Percentiles rank a stretch among this genome's conserved stretches.
Conservation (phyloP, 345 rosid genomes). For the Geranium rotundifolium region DNA sequence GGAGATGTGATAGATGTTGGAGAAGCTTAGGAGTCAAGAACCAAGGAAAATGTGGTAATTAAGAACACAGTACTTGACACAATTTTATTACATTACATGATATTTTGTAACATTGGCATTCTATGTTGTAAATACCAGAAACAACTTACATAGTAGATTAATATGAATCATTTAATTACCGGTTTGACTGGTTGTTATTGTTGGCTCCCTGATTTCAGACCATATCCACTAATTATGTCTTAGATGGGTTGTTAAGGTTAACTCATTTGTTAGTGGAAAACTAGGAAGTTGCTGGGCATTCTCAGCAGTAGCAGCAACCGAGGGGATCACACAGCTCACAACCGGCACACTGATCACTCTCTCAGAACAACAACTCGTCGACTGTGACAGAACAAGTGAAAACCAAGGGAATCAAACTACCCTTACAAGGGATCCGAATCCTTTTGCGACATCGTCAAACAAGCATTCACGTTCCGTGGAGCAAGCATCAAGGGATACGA, state of each 20-base stretch:
- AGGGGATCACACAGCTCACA: constrained; percentile 23
- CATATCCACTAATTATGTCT: not conserved
- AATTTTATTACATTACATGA: not conserved
- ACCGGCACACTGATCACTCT: constrained; percentile 22
- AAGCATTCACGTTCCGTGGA: not conserved
- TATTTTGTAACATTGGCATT: too few species aligned
- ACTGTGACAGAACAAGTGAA: constrained; percentile 23
- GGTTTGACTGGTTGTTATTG: too few species aligned
- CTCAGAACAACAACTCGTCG: constrained; percentile 35
- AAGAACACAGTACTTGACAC: too few species aligned
- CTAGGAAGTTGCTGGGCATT: constrained; percentile 47
- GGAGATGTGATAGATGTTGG: constrained; percentile 23
- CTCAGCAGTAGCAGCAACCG: constrained; percentile 40
- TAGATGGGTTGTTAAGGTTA: too few species aligned
- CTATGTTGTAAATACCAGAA: too few species aligned
- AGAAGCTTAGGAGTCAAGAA: constrained; percentile 42
- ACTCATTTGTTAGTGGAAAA: too few species aligned
- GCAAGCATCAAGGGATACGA: not conserved
- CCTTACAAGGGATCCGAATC: constrained; percentile 17
- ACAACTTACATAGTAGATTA: too few species aligned
- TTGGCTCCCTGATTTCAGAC: too few species aligned
- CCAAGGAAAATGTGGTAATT: constrained; percentile 48
- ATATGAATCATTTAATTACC: too few species aligned
- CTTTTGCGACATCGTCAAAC: too few species aligned
- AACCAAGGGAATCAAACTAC: constrained; percentile 33